phyloP scores from a whole-genome alignment of 345 rosid genomes.

The Excoecaria agallocha region DNA sequence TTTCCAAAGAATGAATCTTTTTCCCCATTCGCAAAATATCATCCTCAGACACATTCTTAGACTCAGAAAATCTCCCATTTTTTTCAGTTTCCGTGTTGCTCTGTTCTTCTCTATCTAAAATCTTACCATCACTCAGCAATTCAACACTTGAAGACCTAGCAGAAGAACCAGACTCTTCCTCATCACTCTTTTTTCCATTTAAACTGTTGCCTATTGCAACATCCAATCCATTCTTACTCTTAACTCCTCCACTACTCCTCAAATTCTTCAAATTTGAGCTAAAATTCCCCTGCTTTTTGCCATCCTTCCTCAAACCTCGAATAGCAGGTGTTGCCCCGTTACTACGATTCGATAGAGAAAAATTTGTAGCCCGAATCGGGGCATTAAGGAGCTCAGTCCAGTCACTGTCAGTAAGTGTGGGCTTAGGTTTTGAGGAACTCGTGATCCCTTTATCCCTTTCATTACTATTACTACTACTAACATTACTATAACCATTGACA shows the following conservation, averaged over 20 bases:
- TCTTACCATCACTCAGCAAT: slow-evolving; percentile 37
- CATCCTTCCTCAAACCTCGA: slow-evolving; percentile 51
- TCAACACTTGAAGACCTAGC: slow-evolving; percentile 47
- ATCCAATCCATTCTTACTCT: slow-evolving; percentile 31
- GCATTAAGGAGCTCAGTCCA: slow-evolving; percentile 79
- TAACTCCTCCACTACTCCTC: slow-evolving; percentile 33
- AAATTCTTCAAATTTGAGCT: slow-evolving; percentile 41
- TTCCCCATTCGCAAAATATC: slow-evolving; percentile 24
- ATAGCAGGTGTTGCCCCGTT: slow-evolving; percentile 42
- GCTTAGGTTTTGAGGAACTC: slow-evolving; percentile 31
- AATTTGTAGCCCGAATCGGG: slow-evolving; percentile 36
- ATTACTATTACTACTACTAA: slow-evolving; percentile 5
- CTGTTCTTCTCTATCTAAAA: slow-evolving; percentile 22
- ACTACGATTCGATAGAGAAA: slow-evolving; percentile 30
- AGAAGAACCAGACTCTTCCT: slow-evolving; percentile 50
- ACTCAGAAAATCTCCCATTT: slow-evolving; percentile 30
- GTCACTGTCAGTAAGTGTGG: slow-evolving; percentile 68
- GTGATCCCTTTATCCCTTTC: slow-evolving; percentile 35
- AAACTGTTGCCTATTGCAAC: slow-evolving; percentile 24
- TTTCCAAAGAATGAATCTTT: slow-evolving; percentile 27
- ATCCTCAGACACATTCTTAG: slow-evolving; percentile 28
- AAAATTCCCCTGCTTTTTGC: slow-evolving; percentile 40
- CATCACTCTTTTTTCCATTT: slow-evolving; percentile 54
- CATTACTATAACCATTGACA: not conserved
- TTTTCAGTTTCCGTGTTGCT: slow-evolving; percentile 32